A percentile compares a stretch with the other conserved stretches of the same genome.
These are phyloP conservation scores for Spongospora subterranea DNA, from an alignment of 208 protist species.

Conservation along the genomic window DNA sequence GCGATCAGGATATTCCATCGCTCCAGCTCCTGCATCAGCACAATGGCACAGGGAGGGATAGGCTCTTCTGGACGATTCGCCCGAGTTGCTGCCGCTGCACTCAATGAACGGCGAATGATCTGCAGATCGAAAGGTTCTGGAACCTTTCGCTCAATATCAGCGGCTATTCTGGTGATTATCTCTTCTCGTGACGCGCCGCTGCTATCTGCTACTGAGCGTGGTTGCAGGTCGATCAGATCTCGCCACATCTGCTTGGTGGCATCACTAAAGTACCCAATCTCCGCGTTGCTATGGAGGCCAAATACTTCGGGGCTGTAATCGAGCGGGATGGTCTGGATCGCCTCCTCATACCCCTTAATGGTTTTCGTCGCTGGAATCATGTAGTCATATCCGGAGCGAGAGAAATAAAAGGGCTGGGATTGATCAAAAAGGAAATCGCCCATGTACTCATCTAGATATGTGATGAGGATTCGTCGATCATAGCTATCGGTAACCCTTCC, in stretches of 20 bases:
- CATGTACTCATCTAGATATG: constrained; percentile 98
- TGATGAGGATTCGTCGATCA: constrained; percentile 95
- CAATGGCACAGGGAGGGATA: constrained; percentile 88
- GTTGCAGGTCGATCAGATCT: constrained; percentile 94
- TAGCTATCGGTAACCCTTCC: constrained; percentile 96
- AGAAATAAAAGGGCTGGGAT: constrained; percentile 96
- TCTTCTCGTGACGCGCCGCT: constrained; percentile 84
- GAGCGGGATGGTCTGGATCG: constrained; percentile 88
- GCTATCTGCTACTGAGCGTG: constrained; percentile 77
- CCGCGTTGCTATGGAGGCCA: constrained; percentile 97
- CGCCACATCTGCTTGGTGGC: constrained; percentile 90
- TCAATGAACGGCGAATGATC: constrained; percentile 75
- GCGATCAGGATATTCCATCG: constrained; percentile 92
- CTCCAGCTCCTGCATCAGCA: constrained; percentile 97
- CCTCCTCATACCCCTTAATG: constrained; percentile 83
- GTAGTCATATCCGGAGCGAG: constrained; percentile 84
- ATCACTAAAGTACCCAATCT: constrained; percentile 95
- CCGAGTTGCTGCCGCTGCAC: background rate
- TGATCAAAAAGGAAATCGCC: constrained; percentile 99
- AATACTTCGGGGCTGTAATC: constrained; percentile 95
- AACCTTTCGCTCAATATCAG: constrained; percentile 86
- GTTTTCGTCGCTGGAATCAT: constrained; percentile 82
- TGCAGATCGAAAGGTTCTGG: constrained; percentile 88
- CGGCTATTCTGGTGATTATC: constrained; percentile 83
- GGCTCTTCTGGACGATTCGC: constrained; percentile 35